Base-by-base conservation (phyloP, 257 asterid genomes). In the Rehmannia glutinosa region DNA sequence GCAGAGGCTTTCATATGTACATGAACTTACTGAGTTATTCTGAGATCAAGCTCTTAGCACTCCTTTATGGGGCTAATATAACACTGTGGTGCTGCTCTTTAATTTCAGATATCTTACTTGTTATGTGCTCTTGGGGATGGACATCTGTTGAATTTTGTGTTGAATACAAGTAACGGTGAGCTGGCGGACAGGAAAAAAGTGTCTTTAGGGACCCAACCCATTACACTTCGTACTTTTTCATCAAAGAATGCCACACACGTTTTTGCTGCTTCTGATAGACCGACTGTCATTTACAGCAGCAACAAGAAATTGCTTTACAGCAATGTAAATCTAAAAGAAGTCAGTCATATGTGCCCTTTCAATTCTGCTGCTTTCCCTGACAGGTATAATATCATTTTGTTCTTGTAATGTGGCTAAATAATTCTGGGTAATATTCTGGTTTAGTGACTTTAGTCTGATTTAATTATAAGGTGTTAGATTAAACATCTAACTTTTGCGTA, bases 91-190 rank as follows among this genome's bases (percentile, higher is more conserved):
- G 54, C 55, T 70, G n/a, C 64, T 61, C 58, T 72, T 62, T 66
- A 27, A 56, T 79, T 88, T 58, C 97, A 94, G 99, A 88, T 91
- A 73, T 84, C 96, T 69, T 94, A 94, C 83, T 76, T 94, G 80
- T 75, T 94, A 67, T 94, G 99, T 81, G 99, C 99, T 64, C 96
- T 94, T 62, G 99, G 99, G 79, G 97, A 94, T 81, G 99, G 99
- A 17, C 97, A 94, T 78, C 96, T 91, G 59, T 73, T 94, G 82
- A 94, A 90, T 78, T 94, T 88, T 68, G 89, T 91, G 74, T 69
- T 94, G 86, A 84, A 86, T 76, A 76, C 86, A 75, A 84, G 77
- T 62, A 83, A 82, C 6, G 97, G 99, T 41, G 95, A 87, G 87
- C 85, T 94, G 76, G 68, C 92, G 19, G 97, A 94, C 77, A 79